Evolutionary conservation across 768 basidiomycete genomes (phyloP), one percentile per base, ranked within the genome.

Genomic region (Mycena galericulata): DNA sequence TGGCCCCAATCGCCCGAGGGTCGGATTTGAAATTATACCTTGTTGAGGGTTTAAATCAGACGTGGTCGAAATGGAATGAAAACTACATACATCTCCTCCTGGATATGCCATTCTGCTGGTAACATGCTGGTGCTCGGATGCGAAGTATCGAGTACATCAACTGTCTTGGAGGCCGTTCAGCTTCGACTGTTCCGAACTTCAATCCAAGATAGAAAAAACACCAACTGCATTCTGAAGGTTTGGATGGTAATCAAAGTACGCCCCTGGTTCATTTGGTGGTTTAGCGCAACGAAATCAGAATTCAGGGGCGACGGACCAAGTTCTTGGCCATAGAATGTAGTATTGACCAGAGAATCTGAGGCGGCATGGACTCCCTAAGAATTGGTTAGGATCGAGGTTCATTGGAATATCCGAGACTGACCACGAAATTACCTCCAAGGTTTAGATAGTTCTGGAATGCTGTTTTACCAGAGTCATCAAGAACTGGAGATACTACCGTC

Each of bases 21-120:
- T 94, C 90, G 6, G 88, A 89, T 64, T 89, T 83, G 76, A 92
- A 93, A 71, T 91, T 89, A 74, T 93, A 93, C 80, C 88, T 90
- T 62, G 40, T 50, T 32, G 7, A 18, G n/a, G n/a, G n/a, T 43
- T 27, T 45, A 40, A 38, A n/a, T 26, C 26, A 50, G 24, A n/a
- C n/a, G n/a, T 40, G 12, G n/a, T 45, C 22, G 24, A 22, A 43
- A 32, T 4, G 26, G 30, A 41, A 9, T 20, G 40, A 53, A 55
- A 51, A 14, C 38, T 24, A 56, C 83, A 77, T 79, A 91, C 89
- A 89, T 88, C 76, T 90, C 90, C 69, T 90, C 89, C 50, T 81
- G 74, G 29, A 90, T 79, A 32, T 73, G 80, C 90, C 90, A 90
- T 60, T 75, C 69, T 3, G 76, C 62, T 17, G 90, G 89, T 20